Base-by-base conservation (phyloP, 331 rosid species). In the Malus hybrid region DNA sequence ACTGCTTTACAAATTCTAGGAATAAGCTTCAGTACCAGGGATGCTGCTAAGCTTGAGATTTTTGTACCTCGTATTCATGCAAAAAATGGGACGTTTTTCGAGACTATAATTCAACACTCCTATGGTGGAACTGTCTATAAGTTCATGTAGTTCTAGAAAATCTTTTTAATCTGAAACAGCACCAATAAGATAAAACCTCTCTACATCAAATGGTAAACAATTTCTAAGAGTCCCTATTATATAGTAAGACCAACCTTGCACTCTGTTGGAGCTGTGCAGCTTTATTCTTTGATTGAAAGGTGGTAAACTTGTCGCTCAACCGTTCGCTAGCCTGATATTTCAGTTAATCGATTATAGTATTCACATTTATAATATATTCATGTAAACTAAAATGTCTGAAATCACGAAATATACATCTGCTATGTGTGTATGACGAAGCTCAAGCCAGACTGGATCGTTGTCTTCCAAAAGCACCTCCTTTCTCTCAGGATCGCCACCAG, bases 241-340 rank as follows among this genome's bases (percentile, higher is more conserved):
- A 80, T 44, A 69, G 28, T 42, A 62, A 61, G 70, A 83, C 78
- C 48, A 74, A 94, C 98, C 96, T 93, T 88, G 85, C 89, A 46
- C 86, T 88, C 79, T 90, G 96, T 68, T 94, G 99, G 65, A 90
- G 62, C 87, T 94, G 93, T 44, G 99, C 97, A 74, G 97, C 99
- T 88, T 90, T 94, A 85, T 94, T 94, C 90, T 94, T 94, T 13
- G 86, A 69, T 70, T 80, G 81, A 39, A 90, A 93, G 82, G 65
- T 92, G 79, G 92, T 84, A 75, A 93, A 80, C 89, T 94, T 94
- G 39, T 94, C 94, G 39, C 85, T 86, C 75, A 94, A 73, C 62
- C 93, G 89, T 78, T 94, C 97, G 80, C 99, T 90, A 83, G 99
- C 99, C 97, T 94, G 90, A 73, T 73, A 74, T 81, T 77, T 52